Percentiles rank a stretch among this genome's conserved stretches.
Conservation (phyloP, 2,329 filamentous ascomycete genomes). For the Plenodomus biglobosus region DNA sequence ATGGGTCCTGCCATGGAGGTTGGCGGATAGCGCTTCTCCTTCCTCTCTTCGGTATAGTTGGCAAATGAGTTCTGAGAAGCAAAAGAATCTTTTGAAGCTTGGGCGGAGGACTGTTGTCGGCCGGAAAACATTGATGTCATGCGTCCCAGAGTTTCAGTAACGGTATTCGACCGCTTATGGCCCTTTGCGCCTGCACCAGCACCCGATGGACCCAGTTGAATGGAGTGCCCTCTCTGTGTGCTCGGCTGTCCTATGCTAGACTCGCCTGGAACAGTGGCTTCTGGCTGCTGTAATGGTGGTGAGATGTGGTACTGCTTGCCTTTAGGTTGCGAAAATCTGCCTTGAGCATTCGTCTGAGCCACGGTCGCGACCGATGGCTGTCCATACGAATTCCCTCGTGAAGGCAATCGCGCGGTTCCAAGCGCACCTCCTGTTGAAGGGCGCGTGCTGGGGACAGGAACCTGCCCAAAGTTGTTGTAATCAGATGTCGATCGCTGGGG, state of each 20-base stretch:
- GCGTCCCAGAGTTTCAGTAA: slow-evolving; percentile 77
- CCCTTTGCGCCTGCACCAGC: slow-evolving; percentile 36
- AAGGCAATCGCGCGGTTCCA: slow-evolving; percentile 64
- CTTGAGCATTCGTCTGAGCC: slow-evolving; percentile 84
- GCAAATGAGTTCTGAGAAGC: slow-evolving; percentile 51
- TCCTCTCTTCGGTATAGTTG: slow-evolving; percentile 54
- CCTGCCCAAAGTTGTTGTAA: slow-evolving; percentile 45
- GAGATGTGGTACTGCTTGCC: slow-evolving; percentile 72
- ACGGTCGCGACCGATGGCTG: slow-evolving; percentile 85
- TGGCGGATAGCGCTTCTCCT: slow-evolving; percentile 76
- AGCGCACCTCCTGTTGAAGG: slow-evolving; percentile 83
- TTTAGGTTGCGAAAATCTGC: slow-evolving; percentile 78
- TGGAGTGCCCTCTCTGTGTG: slow-evolving; percentile 55
- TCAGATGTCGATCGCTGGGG: slow-evolving; percentile 57
- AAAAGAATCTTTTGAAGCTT: slow-evolving; percentile 34
- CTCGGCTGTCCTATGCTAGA: slow-evolving; percentile 63
- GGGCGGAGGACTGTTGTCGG: slow-evolving; percentile 35
- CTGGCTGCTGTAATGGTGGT: slow-evolving; percentile 61
- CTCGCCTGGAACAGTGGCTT: slow-evolving; percentile 33
- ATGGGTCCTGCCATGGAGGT: slow-evolving; percentile 83
- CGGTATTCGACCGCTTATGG: slow-evolving; percentile 66
- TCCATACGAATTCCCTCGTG: slow-evolving; percentile 75
- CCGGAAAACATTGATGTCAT: slow-evolving; percentile 80
- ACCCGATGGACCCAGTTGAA: slow-evolving; percentile 44
- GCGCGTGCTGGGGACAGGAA: slow-evolving; percentile 52